These are phyloP conservation scores for Calonectria pseudoreteaudii DNA, from an alignment of 2,329 filamentous ascomycete species.

Conservation along the genomic window DNA sequence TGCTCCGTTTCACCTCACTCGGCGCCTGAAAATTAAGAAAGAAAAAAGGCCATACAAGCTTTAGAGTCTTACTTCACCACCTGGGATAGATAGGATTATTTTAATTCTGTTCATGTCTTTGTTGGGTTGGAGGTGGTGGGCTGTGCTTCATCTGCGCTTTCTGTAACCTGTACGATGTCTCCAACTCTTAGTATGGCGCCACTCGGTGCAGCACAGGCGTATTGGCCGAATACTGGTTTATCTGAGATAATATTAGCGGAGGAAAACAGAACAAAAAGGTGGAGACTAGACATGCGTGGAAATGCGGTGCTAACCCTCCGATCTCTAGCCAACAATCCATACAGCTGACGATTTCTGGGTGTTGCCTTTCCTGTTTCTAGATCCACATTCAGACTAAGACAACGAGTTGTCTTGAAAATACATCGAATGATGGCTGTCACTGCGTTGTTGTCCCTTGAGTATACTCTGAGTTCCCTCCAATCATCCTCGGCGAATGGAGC, in stretches of 20 bases:
- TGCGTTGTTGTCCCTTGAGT: background rate
- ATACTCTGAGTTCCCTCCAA: background rate
- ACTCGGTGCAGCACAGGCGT: background rate
- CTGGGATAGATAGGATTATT: background rate
- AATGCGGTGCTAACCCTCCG: background rate
- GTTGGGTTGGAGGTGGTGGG: background rate
- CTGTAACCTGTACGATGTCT: background rate
- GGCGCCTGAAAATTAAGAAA: background rate
- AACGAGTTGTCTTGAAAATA: slow-evolving; percentile 7
- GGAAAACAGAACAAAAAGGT: background rate
- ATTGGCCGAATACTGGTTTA: slow-evolving; percentile 7
- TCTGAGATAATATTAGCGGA: background rate
- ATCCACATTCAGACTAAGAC: slow-evolving; percentile 1
- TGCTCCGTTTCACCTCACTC: background rate
- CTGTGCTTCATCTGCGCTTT: background rate
- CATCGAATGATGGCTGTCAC: slow-evolving; percentile 1
- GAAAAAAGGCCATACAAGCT: background rate
- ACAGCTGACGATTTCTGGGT: slow-evolving; percentile 1
- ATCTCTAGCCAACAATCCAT: slow-evolving; percentile 1
- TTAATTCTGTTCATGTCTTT: background rate
- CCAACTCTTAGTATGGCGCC: background rate
- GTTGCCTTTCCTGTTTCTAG: background rate
- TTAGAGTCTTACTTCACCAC: background rate
- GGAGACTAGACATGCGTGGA: background rate
- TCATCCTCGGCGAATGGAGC: background rate